Evolutionary conservation across 2,329 filamentous ascomycete species (phyloP), one percentile per base, ranked within the genome.

Genomic region (Fusarium pseudocircinatum): DNA sequence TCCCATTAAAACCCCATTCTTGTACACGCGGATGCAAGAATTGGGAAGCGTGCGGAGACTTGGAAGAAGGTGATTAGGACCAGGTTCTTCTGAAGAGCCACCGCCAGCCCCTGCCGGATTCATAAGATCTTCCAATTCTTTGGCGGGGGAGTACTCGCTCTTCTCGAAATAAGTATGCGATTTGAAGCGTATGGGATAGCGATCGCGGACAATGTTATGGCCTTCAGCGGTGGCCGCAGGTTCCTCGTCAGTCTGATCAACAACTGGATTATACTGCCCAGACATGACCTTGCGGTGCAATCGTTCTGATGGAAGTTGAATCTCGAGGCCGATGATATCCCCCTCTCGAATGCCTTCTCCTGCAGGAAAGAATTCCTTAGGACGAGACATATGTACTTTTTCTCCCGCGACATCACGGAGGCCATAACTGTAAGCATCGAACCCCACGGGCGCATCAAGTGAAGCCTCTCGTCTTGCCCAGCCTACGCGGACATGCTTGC

Each of bases 141-240:
- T 97, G 16, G 92, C 93, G 1, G 94, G 87, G 76, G 96, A 93
- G 81, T 97, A 97, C 79, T 97, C 95, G 73, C 95, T 93, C 79
- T 94, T 93, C 83, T 98, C 96, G 82, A 97, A 98, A 84, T 97
- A 97, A 60, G 95, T 93, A 81, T 97, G 94, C 46, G 93, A 91
- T 82, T 97, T 98, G 85, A 97, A 97, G 15, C 95, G 91, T 74
- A 98, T 97, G 2, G 96, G 95, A 49, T 98, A 94, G 54, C 96
- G 93, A 82, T 99, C 97, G 70, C 97, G 94, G 67, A 99, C 94
- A 70, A 98, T 93, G 81, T 98, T 96, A 22, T 90, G 84, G 0
- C 89, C 88, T 69, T 89, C 87, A n/a, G 88, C 86, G 2, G 88
- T 86, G 6, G 85, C 80, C 24, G 85, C 82, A 15, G 85, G 83